A percentile compares a stretch with the other conserved stretches of the same genome.
These are phyloP conservation scores for Globisporangium echinulatum DNA, from an alignment of 352 stramenopile species.

Conservation along the genomic window DNA sequence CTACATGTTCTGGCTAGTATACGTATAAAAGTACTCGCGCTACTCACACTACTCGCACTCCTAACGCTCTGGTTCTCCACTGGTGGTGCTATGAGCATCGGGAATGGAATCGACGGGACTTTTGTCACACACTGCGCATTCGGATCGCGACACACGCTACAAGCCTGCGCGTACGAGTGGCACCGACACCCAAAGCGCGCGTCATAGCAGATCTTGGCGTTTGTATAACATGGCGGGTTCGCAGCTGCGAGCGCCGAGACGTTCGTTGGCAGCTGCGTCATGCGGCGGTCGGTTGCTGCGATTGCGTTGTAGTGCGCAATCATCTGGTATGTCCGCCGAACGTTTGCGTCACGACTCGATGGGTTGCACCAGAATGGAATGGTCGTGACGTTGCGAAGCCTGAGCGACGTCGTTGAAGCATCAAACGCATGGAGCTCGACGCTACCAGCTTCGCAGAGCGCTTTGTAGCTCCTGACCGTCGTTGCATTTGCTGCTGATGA, in stretches of 20 bases:
- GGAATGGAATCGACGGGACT: conserved; percentile 37
- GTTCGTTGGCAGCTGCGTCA: conserved; percentile 38
- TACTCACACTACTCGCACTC: background rate
- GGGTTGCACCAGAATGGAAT: conserved; percentile 61
- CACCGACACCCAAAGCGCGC: conserved; percentile 41
- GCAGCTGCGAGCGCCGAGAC: conserved; percentile 26
- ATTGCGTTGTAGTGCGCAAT: conserved; percentile 48
- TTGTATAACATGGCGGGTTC: conserved; percentile 61
- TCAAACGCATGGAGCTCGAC: conserved; percentile 53
- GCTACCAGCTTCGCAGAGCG: conserved; percentile 38
- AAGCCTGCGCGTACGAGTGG: conserved; percentile 62
- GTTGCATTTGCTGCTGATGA: background rate
- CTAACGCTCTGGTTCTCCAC: conserved; percentile 17
- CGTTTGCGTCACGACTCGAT: conserved; percentile 42
- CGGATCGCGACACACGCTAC: conserved; percentile 40
- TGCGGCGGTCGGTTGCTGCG: conserved; percentile 18
- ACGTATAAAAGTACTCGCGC: background rate
- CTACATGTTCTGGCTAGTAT: background rate
- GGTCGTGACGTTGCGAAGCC: conserved; percentile 30
- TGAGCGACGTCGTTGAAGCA: conserved; percentile 33
- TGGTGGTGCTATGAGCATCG: conserved; percentile 24
- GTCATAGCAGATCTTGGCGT: conserved; percentile 46
- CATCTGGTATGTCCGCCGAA: conserved; percentile 38
- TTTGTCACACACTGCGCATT: conserved; percentile 27
- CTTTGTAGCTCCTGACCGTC: conserved; percentile 32